These are phyloP conservation scores for Aspergillus cristatus DNA, from an alignment of 495 filamentous ascomycete genomes.

Conservation along the genomic window DNA sequence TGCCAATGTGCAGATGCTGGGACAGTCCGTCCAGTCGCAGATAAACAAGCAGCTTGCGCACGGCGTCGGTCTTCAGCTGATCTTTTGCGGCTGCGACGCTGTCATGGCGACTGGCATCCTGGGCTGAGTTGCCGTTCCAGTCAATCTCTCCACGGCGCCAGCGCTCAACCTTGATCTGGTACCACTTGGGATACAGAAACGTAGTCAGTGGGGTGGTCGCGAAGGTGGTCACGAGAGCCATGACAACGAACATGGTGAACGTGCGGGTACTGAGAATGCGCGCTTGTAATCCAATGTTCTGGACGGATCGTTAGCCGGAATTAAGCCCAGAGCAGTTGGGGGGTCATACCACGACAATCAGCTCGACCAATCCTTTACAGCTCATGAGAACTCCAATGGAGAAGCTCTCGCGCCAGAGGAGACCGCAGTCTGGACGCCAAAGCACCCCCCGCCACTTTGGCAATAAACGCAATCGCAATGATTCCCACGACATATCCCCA, in stretches of 20 bases:
- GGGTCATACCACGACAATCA: conserved; percentile 78
- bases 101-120: conserved; percentile 26
- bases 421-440: conserved; percentile 66
- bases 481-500: conserved; percentile 92
- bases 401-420: conserved; percentile 89
- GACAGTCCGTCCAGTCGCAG: conserved; percentile 88
- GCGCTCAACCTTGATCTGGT: conserved; percentile 82
- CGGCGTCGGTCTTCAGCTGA: conserved; percentile 21
- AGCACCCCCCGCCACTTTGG: conserved; percentile 80
- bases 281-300: conserved; percentile 94
- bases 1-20: conserved; percentile 74
- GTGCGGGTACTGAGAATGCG: conserved; percentile 77
- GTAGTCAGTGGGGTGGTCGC: conserved; percentile 77
- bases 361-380: conserved; percentile 91
- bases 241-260: conserved; percentile 98
- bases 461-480: conserved; percentile 71
- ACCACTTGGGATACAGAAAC: conserved; percentile 75
- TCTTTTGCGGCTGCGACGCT: conserved; percentile 36
- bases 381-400: conserved; percentile 93
- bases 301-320: conserved; percentile 13
- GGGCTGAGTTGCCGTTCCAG: conserved; percentile 67
- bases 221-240: conserved; percentile 90
- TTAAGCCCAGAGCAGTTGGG: background rate
- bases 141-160: conserved; percentile 91
- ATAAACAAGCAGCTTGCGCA: conserved; percentile 49